Evolutionary conservation across 2,329 filamentous ascomycete genomes (phyloP), one percentile per base, ranked within the genome.

Genomic region (Fusarium falciforme): DNA sequence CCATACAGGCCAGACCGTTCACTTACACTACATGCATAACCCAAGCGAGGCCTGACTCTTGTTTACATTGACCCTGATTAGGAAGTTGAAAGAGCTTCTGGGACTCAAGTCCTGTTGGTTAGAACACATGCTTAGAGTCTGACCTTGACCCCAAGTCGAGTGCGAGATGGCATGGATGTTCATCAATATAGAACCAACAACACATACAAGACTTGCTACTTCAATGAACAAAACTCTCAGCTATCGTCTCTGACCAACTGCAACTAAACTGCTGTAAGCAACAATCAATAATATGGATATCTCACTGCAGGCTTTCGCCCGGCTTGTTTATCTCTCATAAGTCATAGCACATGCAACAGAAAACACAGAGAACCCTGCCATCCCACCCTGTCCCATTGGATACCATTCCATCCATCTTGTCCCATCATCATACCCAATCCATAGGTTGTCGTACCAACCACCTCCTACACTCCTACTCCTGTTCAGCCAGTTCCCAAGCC

Each of bases 241-340:
- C 20, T 38, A 54, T 38, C 49, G 14, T 20, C 38, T 33, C 25
- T 27, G 36, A 38, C 12, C 25, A 12, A 31, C 35, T 66, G 52
- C 25, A 58, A 62, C 52, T 47, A 74, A 58, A 62, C 36, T 47
- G 31, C 54, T 25, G 44, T 52, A 66, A 47, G 44, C 64, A 61
- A 68, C 33, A 68, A 75, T 58, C 58, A 66, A 66, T 54, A 74
- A 76, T 52, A 66, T 70, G 65, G 73, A 78, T 78, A 78, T 78
- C 74, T 75, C 69, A 68, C 73, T 75, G 66, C 72, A 70, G 72
- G 71, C 66, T 58, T 64, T 61, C 47, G 63, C 72, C 70, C 65
- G 61, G 64, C 70, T 69, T 76, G 75, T 78, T 77, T 78, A 78
- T 78, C 75, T 72, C 76, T 78, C 76, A 75, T 78, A 75, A 78